Percentiles rank a stretch among this genome's conserved stretches.
These are phyloP conservation scores for Starmerella bacillaris DNA, from an alignment of 805 yeast species.

Conservation along the genomic window DNA sequence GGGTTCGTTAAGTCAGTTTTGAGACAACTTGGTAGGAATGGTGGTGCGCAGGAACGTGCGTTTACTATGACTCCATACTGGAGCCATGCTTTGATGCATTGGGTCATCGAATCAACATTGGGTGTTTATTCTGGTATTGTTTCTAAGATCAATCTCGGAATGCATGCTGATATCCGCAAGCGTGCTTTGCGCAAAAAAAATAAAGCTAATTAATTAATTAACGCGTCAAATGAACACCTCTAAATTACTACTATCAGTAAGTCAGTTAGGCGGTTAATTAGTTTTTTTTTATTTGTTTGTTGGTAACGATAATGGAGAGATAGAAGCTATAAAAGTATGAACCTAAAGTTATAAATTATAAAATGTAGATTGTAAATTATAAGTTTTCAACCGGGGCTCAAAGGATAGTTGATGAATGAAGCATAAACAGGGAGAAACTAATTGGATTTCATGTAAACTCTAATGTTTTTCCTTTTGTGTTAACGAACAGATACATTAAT, in stretches of 20 bases:
- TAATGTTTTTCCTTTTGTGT: no score
- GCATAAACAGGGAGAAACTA: no score
- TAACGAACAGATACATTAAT: no score
- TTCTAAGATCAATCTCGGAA: conserved; percentile 44
- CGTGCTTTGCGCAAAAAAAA: conserved; percentile 68
- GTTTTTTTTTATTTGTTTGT: no score
- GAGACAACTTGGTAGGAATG: conserved; percentile 55
- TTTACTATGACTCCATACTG: conserved; percentile 83
- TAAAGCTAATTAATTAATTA: neutral
- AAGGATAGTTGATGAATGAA: no score
- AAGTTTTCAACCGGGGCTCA: no score
- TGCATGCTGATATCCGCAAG: conserved; percentile 64
- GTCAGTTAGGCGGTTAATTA: neutral
- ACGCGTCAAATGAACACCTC: neutral
- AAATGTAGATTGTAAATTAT: no score
- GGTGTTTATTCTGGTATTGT: conserved; percentile 67
- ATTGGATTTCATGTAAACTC: no score
- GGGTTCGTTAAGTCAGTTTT: conserved; percentile 60
- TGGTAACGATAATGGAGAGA: no score
- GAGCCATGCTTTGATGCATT: conserved; percentile 85
- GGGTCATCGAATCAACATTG: conserved; percentile 50
- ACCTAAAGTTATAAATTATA: no score
- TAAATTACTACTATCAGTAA: neutral
- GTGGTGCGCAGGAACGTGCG: conserved; percentile 82
- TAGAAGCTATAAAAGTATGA: no score